Evolutionary conservation across 2,329 filamentous ascomycete species (phyloP), one percentile per base, ranked within the genome.

Genomic region (Fusarium sp.): DNA sequence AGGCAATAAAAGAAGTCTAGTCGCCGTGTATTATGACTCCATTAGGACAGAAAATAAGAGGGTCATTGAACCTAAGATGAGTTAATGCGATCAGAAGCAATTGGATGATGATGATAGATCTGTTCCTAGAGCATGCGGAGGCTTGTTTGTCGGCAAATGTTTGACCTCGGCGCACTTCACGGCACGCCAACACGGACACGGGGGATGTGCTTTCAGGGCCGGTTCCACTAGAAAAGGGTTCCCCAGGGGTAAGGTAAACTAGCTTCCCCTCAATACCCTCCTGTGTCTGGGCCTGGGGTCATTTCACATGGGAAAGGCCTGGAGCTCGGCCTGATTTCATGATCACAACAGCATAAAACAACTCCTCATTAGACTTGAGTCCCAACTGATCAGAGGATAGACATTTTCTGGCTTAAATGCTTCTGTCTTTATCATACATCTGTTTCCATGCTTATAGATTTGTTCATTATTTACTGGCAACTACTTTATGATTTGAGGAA

Each of bases 111-210:
- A 73, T 61, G 69, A 33, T 62, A 48, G 72, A 70, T 75, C 72
- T 75, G 62, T 61, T 54, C 44, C 59, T 36, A 42, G 51, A 62
- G n/a, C 35, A 38, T 58, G 64, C 59, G 72, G 66, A 75, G 69
- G 72, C 63, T 62, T 58, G 71, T 71, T 74, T 63, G 69, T 74
- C 71, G 71, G 71, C 67, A 74, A 73, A 62, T 51, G 51, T 67
- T 57, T 57, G 71, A 75, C 73, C 73, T 75, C 73, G 73, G 73
- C 63, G 70, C 73, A 49, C 56, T 51, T 52, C 51, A 66, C 73
- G 56, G 70, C 52, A 60, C 33, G n/a, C 52, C 65, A 60, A 49
- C 56, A 62, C 63, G 52, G 38, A 33, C 41, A 63, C 56, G 69
- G 70, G 57, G 62, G 57, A 60, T 70, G 38, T 45, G 54, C 61